Conservation (phyloP, 768 basidiomycete genomes). For the Agaricus subrufescens region DNA sequence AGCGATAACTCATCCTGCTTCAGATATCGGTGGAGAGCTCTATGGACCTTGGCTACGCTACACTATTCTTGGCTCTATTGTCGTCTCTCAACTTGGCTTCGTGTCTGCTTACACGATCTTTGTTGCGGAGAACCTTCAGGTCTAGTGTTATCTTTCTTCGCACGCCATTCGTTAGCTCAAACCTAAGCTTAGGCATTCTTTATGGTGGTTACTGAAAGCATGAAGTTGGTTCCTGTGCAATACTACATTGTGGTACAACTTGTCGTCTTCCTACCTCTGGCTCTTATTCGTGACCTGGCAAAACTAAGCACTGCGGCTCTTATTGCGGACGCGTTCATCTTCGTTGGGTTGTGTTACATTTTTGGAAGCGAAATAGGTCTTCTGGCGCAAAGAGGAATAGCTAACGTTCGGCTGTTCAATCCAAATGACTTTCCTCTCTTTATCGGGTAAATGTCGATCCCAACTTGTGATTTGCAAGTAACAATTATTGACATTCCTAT, state of each 20-base stretch:
- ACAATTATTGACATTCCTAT: constrained; percentile 4
- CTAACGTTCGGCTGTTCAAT: constrained; percentile 85
- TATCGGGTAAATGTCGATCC: constrained; percentile 62
- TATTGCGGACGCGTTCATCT: constrained; percentile 91
- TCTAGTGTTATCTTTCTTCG: constrained; percentile 13
- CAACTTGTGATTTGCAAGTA: background rate
- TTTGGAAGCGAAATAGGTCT: constrained; percentile 79
- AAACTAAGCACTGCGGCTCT: constrained; percentile 91
- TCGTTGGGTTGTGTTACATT: constrained; percentile 83
- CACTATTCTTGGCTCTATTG: constrained; percentile 81
- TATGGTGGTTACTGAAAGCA: constrained; percentile 73
- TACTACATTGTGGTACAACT: constrained; percentile 84
- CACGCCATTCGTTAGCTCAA: background rate
- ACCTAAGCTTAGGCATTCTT: constrained; percentile 61
- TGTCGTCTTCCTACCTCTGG: constrained; percentile 84
- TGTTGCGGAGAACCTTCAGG: constrained; percentile 84
- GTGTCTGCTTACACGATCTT: constrained; percentile 93
- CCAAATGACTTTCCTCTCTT: constrained; percentile 84
- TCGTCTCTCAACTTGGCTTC: constrained; percentile 87
- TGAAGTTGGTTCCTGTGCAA: constrained; percentile 58
- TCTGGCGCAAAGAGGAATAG: constrained; percentile 64
- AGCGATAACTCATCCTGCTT: background rate
- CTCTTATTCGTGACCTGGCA: constrained; percentile 88
- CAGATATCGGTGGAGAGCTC: constrained; percentile 89
- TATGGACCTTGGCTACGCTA: constrained; percentile 95